phyloP scores from a whole-genome alignment of 331 rosid genomes.

The Rhamnella rubrinervis region DNA sequence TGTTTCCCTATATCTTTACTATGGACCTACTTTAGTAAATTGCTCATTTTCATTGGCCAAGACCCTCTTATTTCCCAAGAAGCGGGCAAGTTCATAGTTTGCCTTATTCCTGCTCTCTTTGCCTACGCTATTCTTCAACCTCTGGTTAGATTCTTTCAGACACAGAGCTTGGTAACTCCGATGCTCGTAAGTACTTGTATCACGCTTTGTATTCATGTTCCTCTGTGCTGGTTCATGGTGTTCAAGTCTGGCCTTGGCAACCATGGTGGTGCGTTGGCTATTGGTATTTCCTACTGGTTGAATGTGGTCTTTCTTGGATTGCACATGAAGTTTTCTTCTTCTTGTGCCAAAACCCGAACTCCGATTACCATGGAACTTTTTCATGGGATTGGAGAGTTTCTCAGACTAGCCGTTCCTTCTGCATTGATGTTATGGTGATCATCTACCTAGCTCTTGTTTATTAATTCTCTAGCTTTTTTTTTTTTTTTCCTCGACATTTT shows the following conservation, averaged over 20 bases:
- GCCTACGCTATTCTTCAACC: constrained; percentile 61
- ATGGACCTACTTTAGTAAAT: constrained; percentile 58
- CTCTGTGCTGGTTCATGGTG: constrained; percentile 59
- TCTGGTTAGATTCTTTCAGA: constrained; percentile 52
- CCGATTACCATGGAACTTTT: constrained; percentile 59
- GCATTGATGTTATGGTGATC: constrained; percentile 58
- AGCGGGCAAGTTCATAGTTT: constrained; percentile 66
- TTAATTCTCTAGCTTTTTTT: not conserved
- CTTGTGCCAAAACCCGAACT: constrained; percentile 55
- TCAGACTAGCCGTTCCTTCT: constrained; percentile 65
- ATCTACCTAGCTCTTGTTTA: too few species aligned
- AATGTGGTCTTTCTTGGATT: constrained; percentile 58
- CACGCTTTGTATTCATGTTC: constrained; percentile 51
- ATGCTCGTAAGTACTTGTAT: constrained; percentile 44
- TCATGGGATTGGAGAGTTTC: constrained; percentile 54
- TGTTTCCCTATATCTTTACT: constrained; percentile 59
- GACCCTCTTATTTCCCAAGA: constrained; percentile 72
- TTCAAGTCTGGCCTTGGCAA: constrained; percentile 44
- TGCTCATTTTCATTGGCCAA: constrained; percentile 65
- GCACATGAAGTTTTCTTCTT: constrained; percentile 50
- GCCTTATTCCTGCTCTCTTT: constrained; percentile 73
- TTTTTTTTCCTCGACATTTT: not conserved
- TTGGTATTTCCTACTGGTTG: constrained; percentile 69
- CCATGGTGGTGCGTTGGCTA: constrained; percentile 72
- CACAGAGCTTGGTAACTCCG: constrained; percentile 65